Evolutionary conservation across 495 filamentous ascomycete genomes (phyloP), one percentile per base, ranked within the genome.

Genomic region (Penicillium manginii): DNA sequence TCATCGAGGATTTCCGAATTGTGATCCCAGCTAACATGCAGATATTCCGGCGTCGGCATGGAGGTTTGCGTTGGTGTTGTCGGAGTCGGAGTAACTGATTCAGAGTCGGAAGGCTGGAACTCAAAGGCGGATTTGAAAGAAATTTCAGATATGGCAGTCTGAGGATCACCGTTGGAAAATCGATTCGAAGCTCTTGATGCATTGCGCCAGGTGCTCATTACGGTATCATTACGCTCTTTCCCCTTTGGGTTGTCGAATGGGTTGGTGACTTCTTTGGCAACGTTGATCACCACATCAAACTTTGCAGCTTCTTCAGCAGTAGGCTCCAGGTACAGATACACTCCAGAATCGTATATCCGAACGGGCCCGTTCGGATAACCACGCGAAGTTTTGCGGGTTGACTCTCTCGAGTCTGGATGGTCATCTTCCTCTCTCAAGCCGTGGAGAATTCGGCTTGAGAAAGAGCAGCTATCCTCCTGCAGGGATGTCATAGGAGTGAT

Each of bases 1-100:
- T 98, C 94, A 21, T 89, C 86, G 15, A 93, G 85, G 58, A 98
- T 96, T 59, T 97, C 91, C 0, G 93, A 96, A 65, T 98, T 97
- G 73, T 98, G 94, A 61, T 98, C 96, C 94, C 94, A 98, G 3
- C 85, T 88, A 47, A 98, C 89, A 68, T 98, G 94, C 50, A 98
- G 86, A 68, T 98, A 98, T 70, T 98, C 94, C 2, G 94, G 94
- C 22, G 85, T 74, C 15, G 78, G 73, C 23, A 71, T 57, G 14
- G 67, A 61, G 23, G 65, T 66, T 18, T 63, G 69, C 9, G 68
- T 60, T 4, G 65, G 71, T n/a, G 65, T 76, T 67, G 82, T 86
- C 2, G 89, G 88, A 2, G 82, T 86, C 2, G 89, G 88, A 1
- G 86, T 88, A 10, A 81, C 83, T 9, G 62, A 45, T 45, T 52